These are phyloP conservation scores for Scytalidium lignicola DNA, from an alignment of 2,329 filamentous ascomycete genomes.

Conservation along the genomic window DNA sequence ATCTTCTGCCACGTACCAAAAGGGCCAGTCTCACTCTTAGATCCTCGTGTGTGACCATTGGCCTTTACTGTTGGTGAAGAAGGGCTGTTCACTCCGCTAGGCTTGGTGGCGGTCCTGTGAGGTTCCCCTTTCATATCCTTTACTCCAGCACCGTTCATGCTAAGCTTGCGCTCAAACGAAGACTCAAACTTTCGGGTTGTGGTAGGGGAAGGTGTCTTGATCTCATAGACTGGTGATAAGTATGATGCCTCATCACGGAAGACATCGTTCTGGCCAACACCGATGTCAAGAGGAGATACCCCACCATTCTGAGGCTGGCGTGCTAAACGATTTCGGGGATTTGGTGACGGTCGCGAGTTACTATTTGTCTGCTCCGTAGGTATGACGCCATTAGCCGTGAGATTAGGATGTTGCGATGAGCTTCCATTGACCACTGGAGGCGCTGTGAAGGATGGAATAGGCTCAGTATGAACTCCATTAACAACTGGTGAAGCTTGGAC, in stretches of 20 bases:
- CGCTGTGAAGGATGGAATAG: conserved; percentile 2
- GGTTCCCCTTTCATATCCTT: conserved; percentile 14
- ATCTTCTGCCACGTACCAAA: conserved; percentile 54
- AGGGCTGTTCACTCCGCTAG: conserved; percentile 34
- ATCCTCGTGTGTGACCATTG: conserved; percentile 48
- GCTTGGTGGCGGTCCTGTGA: conserved; percentile 10
- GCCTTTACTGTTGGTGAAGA: conserved; percentile 29
- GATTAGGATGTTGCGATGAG: conserved; percentile 3
- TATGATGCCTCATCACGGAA: conserved; percentile 30
- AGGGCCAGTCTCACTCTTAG: conserved; percentile 48
- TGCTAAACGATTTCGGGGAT: conserved; percentile 15
- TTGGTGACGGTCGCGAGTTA: conserved; percentile 20
- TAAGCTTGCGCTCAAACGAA: conserved; percentile 8
- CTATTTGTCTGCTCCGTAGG: conserved; percentile 15
- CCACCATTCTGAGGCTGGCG: conserved; percentile 23
- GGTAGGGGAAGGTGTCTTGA: conserved; percentile 65
- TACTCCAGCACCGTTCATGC: conserved; percentile 7
- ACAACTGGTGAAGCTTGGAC: too few species aligned
- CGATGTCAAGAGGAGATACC: conserved; percentile 26
- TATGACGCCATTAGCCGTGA: conserved; percentile 11
- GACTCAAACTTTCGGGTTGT: conserved; percentile 49
- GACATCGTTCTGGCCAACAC: conserved; percentile 16
- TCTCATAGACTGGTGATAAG: conserved; percentile 71
- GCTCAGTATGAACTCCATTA: conserved; percentile 19
- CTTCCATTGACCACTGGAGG: conserved; percentile 8